A percentile compares a stretch with the other conserved stretches of the same genome.
Conservation (phyloP, 208 protist species). For the Leishmania amazonensis region DNA sequence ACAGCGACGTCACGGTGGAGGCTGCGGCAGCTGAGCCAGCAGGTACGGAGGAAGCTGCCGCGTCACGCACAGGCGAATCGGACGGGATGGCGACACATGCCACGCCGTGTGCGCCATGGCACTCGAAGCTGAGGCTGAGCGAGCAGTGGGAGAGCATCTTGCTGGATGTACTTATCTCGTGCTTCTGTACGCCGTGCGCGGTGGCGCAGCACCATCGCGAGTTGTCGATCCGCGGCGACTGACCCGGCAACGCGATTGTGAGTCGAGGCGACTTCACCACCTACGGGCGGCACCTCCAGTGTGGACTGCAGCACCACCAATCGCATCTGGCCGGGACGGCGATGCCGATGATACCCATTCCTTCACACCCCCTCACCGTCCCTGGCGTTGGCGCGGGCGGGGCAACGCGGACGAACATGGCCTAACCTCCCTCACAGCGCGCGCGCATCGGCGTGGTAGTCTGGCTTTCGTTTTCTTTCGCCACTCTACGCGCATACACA, state of each 20-base stretch:
- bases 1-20: no score
- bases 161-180: slow-evolving; percentile 15
- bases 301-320: no score
- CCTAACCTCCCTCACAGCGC: background rate
- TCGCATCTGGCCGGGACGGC: background rate
- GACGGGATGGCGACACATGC: background rate
- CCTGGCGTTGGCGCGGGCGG: background rate
- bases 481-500: no score
- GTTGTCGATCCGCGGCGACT: slow-evolving; percentile 37
- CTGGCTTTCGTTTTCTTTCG: no score
- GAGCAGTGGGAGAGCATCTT: background rate
- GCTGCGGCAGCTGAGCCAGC: no score
- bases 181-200: slow-evolving; percentile 34
- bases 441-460: background rate
- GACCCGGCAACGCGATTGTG: slow-evolving; percentile 36
- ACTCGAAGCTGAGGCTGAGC: background rate
- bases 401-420: background rate
- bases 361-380: background rate
- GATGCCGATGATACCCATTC: background rate
- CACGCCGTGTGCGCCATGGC: background rate
- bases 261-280: slow-evolving; percentile 15
- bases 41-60: background rate
- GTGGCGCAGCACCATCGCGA: slow-evolving; percentile 51
- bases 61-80: background rate
- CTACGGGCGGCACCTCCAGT: background rate